Percentiles rank a stretch among this genome's conserved stretches.
phyloP scores from a whole-genome alignment of 2,329 filamentous ascomycete genomes.

The Lecanicillium sp. region DNA sequence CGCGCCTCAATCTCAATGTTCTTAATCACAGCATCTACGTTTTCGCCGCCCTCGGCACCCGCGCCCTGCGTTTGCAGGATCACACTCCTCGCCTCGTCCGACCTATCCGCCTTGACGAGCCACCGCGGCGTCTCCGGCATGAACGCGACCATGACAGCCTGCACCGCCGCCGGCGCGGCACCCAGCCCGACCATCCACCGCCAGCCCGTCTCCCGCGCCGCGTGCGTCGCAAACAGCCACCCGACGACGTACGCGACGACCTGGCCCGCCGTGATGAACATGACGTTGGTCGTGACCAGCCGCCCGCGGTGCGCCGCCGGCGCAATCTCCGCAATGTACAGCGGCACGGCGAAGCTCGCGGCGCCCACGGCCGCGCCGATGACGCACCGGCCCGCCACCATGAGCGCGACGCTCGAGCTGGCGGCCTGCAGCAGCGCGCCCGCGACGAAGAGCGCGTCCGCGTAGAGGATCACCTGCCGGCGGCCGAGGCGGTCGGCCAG shows the following conservation, averaged over 20 bases:
- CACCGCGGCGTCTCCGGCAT: constrained; percentile 89
- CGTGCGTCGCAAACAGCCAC: constrained; percentile 62
- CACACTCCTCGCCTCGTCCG: constrained; percentile 56
- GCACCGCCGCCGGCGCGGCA: constrained; percentile 66
- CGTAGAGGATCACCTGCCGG: constrained; percentile 55
- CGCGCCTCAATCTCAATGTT: constrained; percentile 69
- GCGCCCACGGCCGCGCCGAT: constrained; percentile 70
- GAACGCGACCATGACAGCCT: constrained; percentile 59
- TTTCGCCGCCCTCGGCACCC: constrained; percentile 33
- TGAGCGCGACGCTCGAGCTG: constrained; percentile 50
- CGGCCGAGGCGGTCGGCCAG: constrained; percentile 58
- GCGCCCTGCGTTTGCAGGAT: constrained; percentile 59
- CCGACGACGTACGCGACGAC: constrained; percentile 83
- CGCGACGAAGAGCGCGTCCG: constrained; percentile 60
- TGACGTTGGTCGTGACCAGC: constrained; percentile 72
- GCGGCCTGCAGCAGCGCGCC: constrained; percentile 62
- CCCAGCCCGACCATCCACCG: constrained; percentile 88
- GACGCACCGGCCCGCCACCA: constrained; percentile 63
- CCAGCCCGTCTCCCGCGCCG: constrained; percentile 58
- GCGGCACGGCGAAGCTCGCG: constrained; percentile 74
- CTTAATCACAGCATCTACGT: constrained; percentile 56
- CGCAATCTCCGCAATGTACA: constrained; percentile 84
- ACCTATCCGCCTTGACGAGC: constrained; percentile 65
- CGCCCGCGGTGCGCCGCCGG: constrained; percentile 70
- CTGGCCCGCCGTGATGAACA: constrained; percentile 84